These are phyloP conservation scores for Solanum infundibuliforme DNA, from an alignment of 257 asterid species.

Conservation along the genomic window DNA sequence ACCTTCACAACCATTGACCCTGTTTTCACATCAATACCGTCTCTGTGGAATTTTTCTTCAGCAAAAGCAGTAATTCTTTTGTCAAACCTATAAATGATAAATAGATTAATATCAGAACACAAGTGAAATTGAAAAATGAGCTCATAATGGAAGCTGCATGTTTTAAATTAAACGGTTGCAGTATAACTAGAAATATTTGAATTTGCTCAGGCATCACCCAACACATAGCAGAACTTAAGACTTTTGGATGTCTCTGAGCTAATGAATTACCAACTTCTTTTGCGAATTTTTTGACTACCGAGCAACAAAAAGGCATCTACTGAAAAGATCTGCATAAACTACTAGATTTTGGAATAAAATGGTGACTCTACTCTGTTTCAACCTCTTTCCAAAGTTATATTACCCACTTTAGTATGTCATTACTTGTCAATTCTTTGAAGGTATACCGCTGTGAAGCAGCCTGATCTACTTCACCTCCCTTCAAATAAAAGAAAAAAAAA, in stretches of 20 bases:
- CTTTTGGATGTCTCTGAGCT: not conserved
- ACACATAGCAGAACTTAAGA: not conserved
- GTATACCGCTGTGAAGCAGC: not conserved
- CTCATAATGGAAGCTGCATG: not conserved
- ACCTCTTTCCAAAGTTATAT: not conserved
- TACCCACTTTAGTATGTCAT: not conserved
- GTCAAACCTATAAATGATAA: slow-evolving; percentile 67
- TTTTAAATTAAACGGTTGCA: not conserved
- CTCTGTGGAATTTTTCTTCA: slow-evolving; percentile 80
- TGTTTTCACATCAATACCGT: slow-evolving; percentile 77
- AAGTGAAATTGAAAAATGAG: not conserved
- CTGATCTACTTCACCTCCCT: not conserved
- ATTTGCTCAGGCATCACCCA: not conserved
- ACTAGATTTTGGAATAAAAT: not conserved
- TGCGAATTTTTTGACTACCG: not conserved
- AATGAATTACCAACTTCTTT: not conserved
- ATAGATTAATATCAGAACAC: not conserved
- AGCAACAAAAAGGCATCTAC: not conserved
- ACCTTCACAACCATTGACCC: slow-evolving; percentile 92
- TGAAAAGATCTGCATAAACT: not conserved
- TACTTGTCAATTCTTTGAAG: not conserved
- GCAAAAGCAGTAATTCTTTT: slow-evolving; percentile 92
- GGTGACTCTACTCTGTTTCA: not conserved
- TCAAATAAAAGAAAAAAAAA: not conserved
- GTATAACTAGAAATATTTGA: not conserved